Evolutionary conservation across 805 yeast species (phyloP).

Genomic region (Hermanozyma aechmeae): DNA sequence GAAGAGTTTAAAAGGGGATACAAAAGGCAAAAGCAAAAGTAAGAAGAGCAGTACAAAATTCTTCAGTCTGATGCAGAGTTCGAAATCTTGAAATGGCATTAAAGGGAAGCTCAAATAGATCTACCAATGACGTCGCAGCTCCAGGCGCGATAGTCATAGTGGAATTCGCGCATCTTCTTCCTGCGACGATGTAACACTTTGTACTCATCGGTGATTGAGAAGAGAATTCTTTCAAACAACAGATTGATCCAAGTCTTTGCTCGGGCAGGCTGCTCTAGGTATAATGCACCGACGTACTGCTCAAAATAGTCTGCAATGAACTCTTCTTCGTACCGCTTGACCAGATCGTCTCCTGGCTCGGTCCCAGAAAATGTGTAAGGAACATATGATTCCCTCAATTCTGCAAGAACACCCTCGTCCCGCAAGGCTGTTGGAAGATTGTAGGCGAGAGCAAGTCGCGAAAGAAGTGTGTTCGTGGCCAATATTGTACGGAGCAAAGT

Average conservation of each 20-base stretch:
- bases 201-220: slow-evolving; percentile 15
- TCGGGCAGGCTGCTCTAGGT: slow-evolving; percentile 25
- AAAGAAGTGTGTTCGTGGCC: slow-evolving; percentile 28
- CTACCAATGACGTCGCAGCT: slow-evolving; percentile 27
- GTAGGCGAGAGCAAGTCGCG: slow-evolving; percentile 27
- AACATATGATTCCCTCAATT: slow-evolving; percentile 18
- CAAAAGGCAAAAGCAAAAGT: too few species aligned
- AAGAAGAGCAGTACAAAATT: too few species aligned
- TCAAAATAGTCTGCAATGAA: slow-evolving; percentile 34
- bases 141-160: slow-evolving; percentile 20
- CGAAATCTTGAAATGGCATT: too few species aligned
- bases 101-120: too few species aligned
- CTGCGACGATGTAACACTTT: slow-evolving; percentile 6
- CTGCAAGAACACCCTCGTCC: slow-evolving; percentile 16
- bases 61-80: too few species aligned
- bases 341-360: slow-evolving; percentile 1
- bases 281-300: slow-evolving; percentile 33
- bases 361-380: slow-evolving; percentile 10
- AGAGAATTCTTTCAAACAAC: slow-evolving; percentile 21
- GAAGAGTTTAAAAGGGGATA: too few species aligned
- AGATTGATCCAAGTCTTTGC: slow-evolving; percentile 25
- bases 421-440: slow-evolving; percentile 23
- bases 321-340: slow-evolving; percentile 26
- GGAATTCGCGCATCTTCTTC: neutral
- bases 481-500: slow-evolving; percentile 21